Evolutionary conservation across 1,284 basidiomycete genomes (phyloP).

Genomic region (Sanghuangporus sanghuang): DNA sequence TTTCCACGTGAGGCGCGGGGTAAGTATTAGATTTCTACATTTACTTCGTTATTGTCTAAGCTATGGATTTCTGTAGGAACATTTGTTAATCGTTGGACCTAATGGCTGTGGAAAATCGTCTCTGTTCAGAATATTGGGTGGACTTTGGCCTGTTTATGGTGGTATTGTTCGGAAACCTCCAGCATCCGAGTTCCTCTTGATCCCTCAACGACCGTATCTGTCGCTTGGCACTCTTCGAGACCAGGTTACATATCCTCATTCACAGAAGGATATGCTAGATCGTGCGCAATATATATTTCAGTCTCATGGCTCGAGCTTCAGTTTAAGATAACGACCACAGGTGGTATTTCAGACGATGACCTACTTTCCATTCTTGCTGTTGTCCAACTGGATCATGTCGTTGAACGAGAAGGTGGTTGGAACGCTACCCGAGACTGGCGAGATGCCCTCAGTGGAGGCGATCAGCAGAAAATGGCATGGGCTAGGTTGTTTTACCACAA

Average conservation of each 20-base stretch:
- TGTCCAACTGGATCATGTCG: conserved; percentile 85
- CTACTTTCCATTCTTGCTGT: conserved; percentile 69
- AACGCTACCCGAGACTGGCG: conserved; percentile 87
- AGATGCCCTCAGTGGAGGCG: conserved; percentile 85
- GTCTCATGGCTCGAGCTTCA: not conserved
- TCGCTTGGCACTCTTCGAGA: conserved; percentile 91
- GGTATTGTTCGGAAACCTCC: conserved; percentile 92
- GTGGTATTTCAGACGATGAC: conserved; percentile 73
- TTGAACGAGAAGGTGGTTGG: conserved; percentile 97
- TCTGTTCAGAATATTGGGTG: conserved; percentile 92
- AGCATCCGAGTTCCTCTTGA: conserved; percentile 87
- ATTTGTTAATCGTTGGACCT: conserved; percentile 87
- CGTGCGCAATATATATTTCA: conserved; percentile 40
- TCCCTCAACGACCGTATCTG: conserved; percentile 94
- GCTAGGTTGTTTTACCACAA: conserved; percentile 93
- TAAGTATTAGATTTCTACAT: conserved; percentile 36
- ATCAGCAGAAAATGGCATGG: conserved; percentile 94
- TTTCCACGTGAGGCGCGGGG: conserved; percentile 88
- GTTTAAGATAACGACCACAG: conserved; percentile 30
- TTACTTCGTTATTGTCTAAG: not conserved
- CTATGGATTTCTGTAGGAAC: conserved; percentile 51
- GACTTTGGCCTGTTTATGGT: conserved; percentile 95
- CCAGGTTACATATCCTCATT: conserved; percentile 88
- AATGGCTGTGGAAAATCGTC: conserved; percentile 92
- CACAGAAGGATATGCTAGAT: conserved; percentile 66